These are phyloP conservation scores for Starmerella floricola DNA, from an alignment of 805 yeast species.

Conservation along the genomic window DNA sequence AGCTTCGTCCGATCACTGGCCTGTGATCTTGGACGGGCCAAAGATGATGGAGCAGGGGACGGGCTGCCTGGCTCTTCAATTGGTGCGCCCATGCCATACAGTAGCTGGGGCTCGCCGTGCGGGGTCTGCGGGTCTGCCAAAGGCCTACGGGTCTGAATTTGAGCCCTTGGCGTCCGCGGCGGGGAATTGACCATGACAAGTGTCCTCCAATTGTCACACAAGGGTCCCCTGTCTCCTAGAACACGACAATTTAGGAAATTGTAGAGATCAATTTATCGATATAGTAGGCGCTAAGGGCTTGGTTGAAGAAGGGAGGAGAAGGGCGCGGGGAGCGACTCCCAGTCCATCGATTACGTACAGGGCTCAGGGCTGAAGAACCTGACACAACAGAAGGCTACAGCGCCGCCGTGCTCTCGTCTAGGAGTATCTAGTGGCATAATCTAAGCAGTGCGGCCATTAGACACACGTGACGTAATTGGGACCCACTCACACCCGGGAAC, in stretches of 20 bases:
- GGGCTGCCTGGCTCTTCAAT: constrained; percentile 21
- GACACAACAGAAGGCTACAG: no score
- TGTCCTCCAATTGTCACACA: not conserved
- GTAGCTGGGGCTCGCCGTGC: constrained; percentile 3
- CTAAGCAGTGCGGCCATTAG: not conserved
- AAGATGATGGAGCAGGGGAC: constrained; percentile 3
- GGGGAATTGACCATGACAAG: constrained; percentile 1
- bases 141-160: constrained; percentile 1
- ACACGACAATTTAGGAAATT: no score
- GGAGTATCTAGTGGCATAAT: not conserved
- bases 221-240: no score
- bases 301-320: not conserved
- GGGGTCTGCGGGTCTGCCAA: constrained; percentile 14
- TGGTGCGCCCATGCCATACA: constrained; percentile 20
- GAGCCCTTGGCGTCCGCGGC: constrained; percentile 14
- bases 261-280: no score
- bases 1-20: constrained; percentile 3
- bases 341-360: not conserved
- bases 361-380: constrained; percentile 1
- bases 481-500: constrained; percentile 7
- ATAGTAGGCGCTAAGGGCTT: not conserved
- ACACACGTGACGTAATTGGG: not conserved
- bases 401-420: no score
- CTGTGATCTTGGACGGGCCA: not conserved
- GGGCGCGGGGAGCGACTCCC: not conserved